phyloP scores from a whole-genome alignment of 331 rosid genomes.

The Ulmus americana region DNA sequence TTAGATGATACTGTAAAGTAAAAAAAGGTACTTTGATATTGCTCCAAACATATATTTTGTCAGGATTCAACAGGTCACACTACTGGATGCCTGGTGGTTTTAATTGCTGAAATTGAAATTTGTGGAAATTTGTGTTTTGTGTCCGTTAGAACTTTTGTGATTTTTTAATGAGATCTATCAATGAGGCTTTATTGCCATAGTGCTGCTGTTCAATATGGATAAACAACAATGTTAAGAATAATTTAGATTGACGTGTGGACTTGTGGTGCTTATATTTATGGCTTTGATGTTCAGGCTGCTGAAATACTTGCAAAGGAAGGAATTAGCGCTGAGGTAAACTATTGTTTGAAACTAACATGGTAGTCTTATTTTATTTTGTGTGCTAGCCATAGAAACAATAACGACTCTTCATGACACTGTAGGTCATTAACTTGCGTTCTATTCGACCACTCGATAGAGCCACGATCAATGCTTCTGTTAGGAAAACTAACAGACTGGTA shows the following conservation, averaged over 20 bases:
- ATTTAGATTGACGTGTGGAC: not conserved
- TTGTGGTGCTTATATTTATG: constrained; percentile 21
- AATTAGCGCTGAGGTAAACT: constrained; percentile 82
- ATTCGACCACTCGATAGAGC: constrained; percentile 92
- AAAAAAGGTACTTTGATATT: not conserved
- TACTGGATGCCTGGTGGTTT: not conserved
- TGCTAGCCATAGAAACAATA: constrained; percentile 13
- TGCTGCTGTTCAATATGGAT: not conserved
- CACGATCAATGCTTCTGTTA: constrained; percentile 80
- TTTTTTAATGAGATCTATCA: not conserved
- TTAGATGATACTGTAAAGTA: not conserved
- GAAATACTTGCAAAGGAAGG: constrained; percentile 80
- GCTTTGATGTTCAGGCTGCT: constrained; percentile 63
- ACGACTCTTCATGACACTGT: constrained; percentile 9
- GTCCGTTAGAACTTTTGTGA: not conserved
- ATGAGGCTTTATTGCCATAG: not conserved
- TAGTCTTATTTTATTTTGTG: not conserved
- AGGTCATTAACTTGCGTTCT: constrained; percentile 87
- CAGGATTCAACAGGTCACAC: not conserved
- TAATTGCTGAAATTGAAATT: constrained; percentile 1
- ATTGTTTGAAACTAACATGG: not conserved
- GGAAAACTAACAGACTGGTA: constrained; percentile 85
- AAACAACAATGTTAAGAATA: not conserved
- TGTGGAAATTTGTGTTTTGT: not conserved
- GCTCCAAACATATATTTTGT: not conserved